Evolutionary conservation across 2,329 filamentous ascomycete genomes (phyloP), one percentile per base, ranked within the genome.

Genomic region (Alternaria longipes): DNA sequence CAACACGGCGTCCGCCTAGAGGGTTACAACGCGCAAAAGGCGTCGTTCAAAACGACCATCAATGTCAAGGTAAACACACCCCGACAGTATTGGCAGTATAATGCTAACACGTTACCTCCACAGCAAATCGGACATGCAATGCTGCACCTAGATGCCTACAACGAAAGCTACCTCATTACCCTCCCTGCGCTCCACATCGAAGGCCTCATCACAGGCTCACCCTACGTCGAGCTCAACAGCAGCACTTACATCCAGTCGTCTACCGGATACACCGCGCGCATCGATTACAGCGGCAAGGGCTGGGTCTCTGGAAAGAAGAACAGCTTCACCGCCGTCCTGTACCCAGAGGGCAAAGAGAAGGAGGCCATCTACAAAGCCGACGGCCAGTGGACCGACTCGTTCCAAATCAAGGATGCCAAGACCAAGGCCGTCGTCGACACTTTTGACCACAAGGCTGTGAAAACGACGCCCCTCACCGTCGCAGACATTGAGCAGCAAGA

Each of bases 241-340:
- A 87, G 86, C 62, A 93, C 91, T 69, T 92, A 91, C 81, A 97
- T 99, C 72, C 87, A 89, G 57, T 95, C 92, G 66, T 95, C 91
- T 24, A 91, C 90, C 3, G 94, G 95, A 54, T 97, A 90, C 82
- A 91, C 93, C 5, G 87, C 92, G 66, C 94, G 93, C 82, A 91
- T 98, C 73, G 93, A 97, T 77, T 99, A 97, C 83, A 91, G 89
- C 63, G 94, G 94, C 73, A 94, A 93, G 78, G 94, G 94, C 59
- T 99, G 94, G 94, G 81, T 99, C 9, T 93, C 91, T 46, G 95
- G 94, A 68, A 97, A 97, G 85, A 97, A 97, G 84, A 98, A 98
- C 82, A 91, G 86, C 58, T 93, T 98, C 77, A 88, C 84, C 12
- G 94, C 93, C 14, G 84, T 84, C 24, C 78, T 98, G 59, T 93